phyloP scores from a whole-genome alignment of 352 stramenopile species.

The Globisporangium emineosum region DNA sequence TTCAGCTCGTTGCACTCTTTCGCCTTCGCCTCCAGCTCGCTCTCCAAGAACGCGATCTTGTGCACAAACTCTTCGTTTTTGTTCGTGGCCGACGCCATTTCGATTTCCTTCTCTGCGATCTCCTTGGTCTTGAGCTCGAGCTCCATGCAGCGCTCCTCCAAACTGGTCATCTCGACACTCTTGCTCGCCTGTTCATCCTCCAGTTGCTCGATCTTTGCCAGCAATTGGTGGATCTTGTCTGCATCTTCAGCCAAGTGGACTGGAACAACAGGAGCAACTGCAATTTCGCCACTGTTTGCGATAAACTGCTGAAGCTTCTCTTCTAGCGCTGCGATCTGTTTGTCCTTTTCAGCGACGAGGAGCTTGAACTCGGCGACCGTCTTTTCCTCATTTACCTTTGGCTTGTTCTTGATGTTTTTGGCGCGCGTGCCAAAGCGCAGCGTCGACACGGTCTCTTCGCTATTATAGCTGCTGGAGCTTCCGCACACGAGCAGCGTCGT shows the following conservation, averaged over 20 bases:
- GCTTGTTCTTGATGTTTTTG: conserved; percentile 81
- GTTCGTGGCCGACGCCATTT: conserved; percentile 34
- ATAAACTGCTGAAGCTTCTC: conserved; percentile 27
- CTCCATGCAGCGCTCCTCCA: conserved; percentile 57
- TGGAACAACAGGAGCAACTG: background rate
- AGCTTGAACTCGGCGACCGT: conserved; percentile 74
- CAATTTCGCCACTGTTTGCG: background rate
- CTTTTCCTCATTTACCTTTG: conserved; percentile 88
- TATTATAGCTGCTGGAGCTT: conserved; percentile 62
- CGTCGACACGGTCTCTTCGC: conserved; percentile 69
- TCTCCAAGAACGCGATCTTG: conserved; percentile 49
- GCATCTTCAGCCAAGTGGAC: conserved; percentile 11
- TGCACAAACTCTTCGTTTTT: conserved; percentile 50
- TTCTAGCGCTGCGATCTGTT: conserved; percentile 44
- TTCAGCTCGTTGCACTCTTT: conserved; percentile 51
- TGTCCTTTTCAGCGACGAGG: conserved; percentile 55
- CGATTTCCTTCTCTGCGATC: conserved; percentile 36
- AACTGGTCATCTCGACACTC: conserved; percentile 36
- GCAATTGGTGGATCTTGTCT: conserved; percentile 33
- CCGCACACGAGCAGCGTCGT: conserved; percentile 72
- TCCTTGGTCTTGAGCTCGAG: conserved; percentile 39
- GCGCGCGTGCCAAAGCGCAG: conserved; percentile 74
- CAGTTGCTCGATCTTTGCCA: conserved; percentile 48
- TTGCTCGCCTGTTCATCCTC: conserved; percentile 66
- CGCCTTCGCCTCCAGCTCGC: conserved; percentile 43